These are phyloP conservation scores for Paxillus rubicundulus DNA, from an alignment of 768 basidiomycete genomes.

Conservation along the genomic window DNA sequence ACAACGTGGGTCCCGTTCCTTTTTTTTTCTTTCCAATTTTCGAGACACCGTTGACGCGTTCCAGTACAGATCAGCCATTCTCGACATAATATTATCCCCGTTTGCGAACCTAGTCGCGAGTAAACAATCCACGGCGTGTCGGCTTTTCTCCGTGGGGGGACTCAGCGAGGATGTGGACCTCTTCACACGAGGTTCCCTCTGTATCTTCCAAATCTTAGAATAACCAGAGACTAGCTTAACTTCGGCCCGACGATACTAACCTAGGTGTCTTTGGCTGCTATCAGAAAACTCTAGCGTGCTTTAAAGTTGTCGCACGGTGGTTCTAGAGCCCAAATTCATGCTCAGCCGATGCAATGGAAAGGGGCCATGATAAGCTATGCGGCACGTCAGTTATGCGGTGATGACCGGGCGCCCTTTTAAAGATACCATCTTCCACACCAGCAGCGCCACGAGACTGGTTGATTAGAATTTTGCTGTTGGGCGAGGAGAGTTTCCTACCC, in stretches of 20 bases:
- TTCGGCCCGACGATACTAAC: conserved; percentile 27
- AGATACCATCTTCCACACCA: neutral
- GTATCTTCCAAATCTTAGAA: neutral
- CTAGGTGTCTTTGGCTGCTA: conserved; percentile 5
- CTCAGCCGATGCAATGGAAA: neutral
- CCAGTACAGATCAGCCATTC: conserved; percentile 19
- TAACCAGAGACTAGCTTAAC: conserved; percentile 23
- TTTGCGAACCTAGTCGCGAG: conserved; percentile 15
- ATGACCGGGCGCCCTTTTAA: neutral
- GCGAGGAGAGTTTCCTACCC: neutral
- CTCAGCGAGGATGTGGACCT: conserved; percentile 21
- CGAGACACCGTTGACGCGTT: conserved; percentile 21
- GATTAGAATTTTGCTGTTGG: neutral
- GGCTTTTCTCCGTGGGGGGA: conserved; percentile 11
- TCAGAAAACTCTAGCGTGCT: neutral
- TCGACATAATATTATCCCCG: conserved; percentile 22
- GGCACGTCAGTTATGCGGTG: too few species aligned
- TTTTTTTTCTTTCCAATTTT: conserved; percentile 19
- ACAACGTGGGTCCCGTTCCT: conserved; percentile 28
- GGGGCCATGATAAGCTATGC: neutral
- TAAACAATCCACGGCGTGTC: conserved; percentile 19
- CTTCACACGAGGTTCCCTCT: conserved; percentile 6
- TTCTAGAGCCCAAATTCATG: neutral
- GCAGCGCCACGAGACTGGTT: neutral
- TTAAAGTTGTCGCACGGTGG: neutral